Evolutionary conservation across 1,284 basidiomycete genomes (phyloP).

Genomic region (Heterobasidion annosum): DNA sequence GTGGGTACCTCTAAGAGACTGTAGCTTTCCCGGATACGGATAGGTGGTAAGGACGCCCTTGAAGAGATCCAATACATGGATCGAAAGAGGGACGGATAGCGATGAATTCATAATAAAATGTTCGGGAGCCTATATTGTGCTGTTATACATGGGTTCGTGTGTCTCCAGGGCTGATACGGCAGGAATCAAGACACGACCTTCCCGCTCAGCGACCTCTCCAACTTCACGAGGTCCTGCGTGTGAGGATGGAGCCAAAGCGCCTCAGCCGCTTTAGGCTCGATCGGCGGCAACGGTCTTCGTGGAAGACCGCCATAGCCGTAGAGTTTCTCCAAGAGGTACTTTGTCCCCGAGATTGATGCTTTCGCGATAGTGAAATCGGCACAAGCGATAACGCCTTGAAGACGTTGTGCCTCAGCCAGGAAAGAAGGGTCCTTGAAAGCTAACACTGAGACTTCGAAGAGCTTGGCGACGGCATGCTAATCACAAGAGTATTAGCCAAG

Average conservation of each 20-base stretch:
- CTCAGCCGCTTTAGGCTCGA: constrained; percentile 41
- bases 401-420: constrained; percentile 59
- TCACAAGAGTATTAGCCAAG: constrained; percentile 6
- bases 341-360: constrained; percentile 75
- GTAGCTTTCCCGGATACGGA: too few species aligned
- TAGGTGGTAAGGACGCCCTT: too few species aligned
- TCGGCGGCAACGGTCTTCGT: constrained; percentile 66
- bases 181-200: constrained; percentile 15
- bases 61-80: too few species aligned
- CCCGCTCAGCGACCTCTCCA: constrained; percentile 54
- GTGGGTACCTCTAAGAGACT: too few species aligned
- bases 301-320: constrained; percentile 73
- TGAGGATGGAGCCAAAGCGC: constrained; percentile 65
- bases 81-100: too few species aligned
- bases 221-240: constrained; percentile 52
- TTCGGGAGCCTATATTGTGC: too few species aligned
- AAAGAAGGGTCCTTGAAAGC: constrained; percentile 44
- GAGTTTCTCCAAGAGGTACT: constrained; percentile 66
- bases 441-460: constrained; percentile 55
- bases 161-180: too few species aligned
- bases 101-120: too few species aligned
- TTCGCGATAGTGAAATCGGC: constrained; percentile 79
- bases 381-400: constrained; percentile 75
- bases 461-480: constrained; percentile 49
- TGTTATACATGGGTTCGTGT: too few species aligned